These are phyloP conservation scores for Bathelium albidoporum DNA, from an alignment of 495 filamentous ascomycete genomes.

Conservation along the genomic window DNA sequence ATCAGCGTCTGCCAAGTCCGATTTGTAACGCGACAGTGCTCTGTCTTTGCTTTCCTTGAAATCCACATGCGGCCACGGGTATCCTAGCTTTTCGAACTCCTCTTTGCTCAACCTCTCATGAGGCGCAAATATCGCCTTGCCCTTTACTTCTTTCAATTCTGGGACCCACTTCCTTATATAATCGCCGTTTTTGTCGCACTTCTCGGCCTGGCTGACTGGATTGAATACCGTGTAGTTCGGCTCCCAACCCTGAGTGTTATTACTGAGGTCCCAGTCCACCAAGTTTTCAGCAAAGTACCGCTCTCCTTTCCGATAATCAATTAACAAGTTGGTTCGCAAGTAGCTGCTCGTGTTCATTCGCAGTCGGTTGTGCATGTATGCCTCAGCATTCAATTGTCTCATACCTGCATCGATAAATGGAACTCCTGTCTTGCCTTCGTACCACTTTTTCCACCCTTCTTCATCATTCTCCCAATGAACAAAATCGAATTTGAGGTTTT, in stretches of 20 bases:
- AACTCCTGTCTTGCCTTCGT: slow-evolving; percentile 32
- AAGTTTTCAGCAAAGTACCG: slow-evolving; percentile 37
- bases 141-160: slow-evolving; percentile 37
- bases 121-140: slow-evolving; percentile 36
- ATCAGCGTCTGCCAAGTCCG: slow-evolving; percentile 28
- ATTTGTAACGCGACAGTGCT: slow-evolving; percentile 33
- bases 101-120: slow-evolving; percentile 28
- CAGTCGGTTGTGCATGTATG: slow-evolving; percentile 40
- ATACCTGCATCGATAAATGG: slow-evolving; percentile 39
- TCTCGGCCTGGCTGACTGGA: slow-evolving; percentile 37
- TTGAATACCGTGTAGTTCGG: slow-evolving; percentile 39
- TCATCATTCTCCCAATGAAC: slow-evolving; percentile 39
- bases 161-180: slow-evolving; percentile 53
- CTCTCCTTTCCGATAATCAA: slow-evolving; percentile 37
- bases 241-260: slow-evolving; percentile 41
- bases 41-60: slow-evolving; percentile 34
- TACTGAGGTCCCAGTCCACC: slow-evolving; percentile 37
- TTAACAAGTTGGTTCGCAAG: slow-evolving; percentile 34
- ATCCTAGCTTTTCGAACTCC: slow-evolving; percentile 39
- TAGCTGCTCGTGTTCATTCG: slow-evolving; percentile 36
- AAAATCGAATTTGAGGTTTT: slow-evolving; percentile 38
- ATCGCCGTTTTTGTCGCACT: slow-evolving; percentile 44
- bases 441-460: slow-evolving; percentile 38
- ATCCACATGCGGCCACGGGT: slow-evolving; percentile 37
- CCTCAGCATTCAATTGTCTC: slow-evolving; percentile 35